phyloP scores from a whole-genome alignment of 768 basidiomycete species.

The Naganishia vaughanmartiniae region DNA sequence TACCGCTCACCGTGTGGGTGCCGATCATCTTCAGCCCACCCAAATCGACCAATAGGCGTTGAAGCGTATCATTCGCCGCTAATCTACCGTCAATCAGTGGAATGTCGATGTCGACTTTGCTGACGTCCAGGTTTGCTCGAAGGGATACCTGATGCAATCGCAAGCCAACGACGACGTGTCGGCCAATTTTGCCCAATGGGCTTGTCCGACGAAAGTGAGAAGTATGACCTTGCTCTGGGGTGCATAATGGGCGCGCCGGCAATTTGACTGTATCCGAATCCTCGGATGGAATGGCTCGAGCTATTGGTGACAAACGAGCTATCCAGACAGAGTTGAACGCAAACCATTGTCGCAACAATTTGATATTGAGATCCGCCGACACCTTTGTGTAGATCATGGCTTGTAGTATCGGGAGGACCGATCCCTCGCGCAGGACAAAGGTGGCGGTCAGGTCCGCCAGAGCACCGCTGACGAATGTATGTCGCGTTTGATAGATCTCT shows the following conservation, averaged over 20 bases:
- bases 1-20: slow-evolving; percentile 45
- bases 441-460: slow-evolving; percentile 71
- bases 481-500: slow-evolving; percentile 35
- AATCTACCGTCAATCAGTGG: slow-evolving; percentile 62
- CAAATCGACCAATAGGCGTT: slow-evolving; percentile 64
- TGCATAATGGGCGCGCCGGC: neutral
- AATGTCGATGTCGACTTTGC: slow-evolving; percentile 65
- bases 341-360: slow-evolving; percentile 82
- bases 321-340: slow-evolving; percentile 96
- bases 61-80: slow-evolving; percentile 60
- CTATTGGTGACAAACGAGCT: slow-evolving; percentile 66
- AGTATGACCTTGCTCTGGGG: slow-evolving; percentile 44
- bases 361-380: slow-evolving; percentile 72
- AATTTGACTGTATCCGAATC: neutral
- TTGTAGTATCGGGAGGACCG: slow-evolving; percentile 57
- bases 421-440: slow-evolving; percentile 57
- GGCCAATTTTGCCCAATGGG: slow-evolving; percentile 42
- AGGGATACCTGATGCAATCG: slow-evolving; percentile 71
- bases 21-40: slow-evolving; percentile 61
- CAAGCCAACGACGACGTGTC: slow-evolving; percentile 49
- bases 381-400: slow-evolving; percentile 82
- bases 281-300: neutral
- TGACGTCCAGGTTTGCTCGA: slow-evolving; percentile 79
- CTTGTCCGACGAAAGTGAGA: slow-evolving; percentile 56
- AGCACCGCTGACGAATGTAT: slow-evolving; percentile 62